These are phyloP conservation scores for Gynandropsis gynandra DNA, from an alignment of 345 rosid genomes.

Conservation along the genomic window DNA sequence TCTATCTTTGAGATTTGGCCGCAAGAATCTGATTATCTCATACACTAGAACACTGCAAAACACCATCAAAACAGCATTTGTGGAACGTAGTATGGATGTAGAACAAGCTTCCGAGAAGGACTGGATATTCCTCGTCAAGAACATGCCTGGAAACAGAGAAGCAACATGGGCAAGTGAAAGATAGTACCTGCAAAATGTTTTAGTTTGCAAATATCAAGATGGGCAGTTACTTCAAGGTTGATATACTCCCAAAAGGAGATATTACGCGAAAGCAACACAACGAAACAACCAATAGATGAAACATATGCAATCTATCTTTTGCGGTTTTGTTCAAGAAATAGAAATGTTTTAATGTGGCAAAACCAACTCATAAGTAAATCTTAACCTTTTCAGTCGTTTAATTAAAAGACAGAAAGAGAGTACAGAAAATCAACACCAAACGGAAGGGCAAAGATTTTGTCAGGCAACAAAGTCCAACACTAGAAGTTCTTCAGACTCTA, in stretches of 20 bases:
- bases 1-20: slow-evolving; percentile 48
- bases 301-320: too few relatives aligned
- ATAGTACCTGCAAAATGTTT: slow-evolving; percentile 61
- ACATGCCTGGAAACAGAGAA: slow-evolving; percentile 63
- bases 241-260: not conserved
- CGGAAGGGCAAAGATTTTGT: too few relatives aligned
- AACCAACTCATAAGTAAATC: too few relatives aligned
- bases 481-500: slow-evolving; percentile 3
- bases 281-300: too few relatives aligned
- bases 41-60: slow-evolving; percentile 58
- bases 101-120: slow-evolving; percentile 56
- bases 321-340: too few relatives aligned
- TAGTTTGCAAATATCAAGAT: slow-evolving; percentile 25
- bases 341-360: too few relatives aligned
- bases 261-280: not conserved
- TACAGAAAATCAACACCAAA: too few relatives aligned
- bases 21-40: slow-evolving; percentile 57
- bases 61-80: slow-evolving; percentile 60
- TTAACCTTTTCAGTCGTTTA: too few relatives aligned
- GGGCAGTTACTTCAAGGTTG: not conserved
- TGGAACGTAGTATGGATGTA: slow-evolving; percentile 50
- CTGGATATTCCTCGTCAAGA: slow-evolving; percentile 21
- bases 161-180: slow-evolving; percentile 77
- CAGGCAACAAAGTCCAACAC: slow-evolving; percentile 5
- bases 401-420: too few relatives aligned